Conservation (phyloP, 805 yeast species). For the Starmerella cellae region DNA sequence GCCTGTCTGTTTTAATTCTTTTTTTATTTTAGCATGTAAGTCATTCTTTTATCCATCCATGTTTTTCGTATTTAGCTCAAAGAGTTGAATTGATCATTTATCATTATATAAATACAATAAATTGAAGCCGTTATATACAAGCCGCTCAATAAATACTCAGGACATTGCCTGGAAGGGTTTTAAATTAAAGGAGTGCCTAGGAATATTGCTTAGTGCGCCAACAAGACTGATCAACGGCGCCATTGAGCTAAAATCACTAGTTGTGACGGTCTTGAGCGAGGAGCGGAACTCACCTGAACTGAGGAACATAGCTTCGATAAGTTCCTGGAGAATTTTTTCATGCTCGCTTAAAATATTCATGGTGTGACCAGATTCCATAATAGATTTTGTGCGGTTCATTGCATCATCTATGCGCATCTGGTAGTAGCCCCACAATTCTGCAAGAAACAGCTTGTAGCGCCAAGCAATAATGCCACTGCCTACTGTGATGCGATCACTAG, state of each 20-base stretch:
- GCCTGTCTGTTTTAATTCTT: too few relatives aligned
- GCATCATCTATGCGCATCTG: constrained; percentile 9
- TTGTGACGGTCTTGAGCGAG: neutral
- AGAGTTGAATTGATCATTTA: too few relatives aligned
- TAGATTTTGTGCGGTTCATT: neutral
- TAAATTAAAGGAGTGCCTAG: neutral
- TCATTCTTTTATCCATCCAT: too few relatives aligned
- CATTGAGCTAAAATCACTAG: neutral
- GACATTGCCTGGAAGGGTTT: neutral
- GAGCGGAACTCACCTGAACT: neutral
- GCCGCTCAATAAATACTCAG: too few relatives aligned
- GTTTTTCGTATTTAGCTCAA: too few relatives aligned
- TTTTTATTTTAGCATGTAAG: too few relatives aligned
- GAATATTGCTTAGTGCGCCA: neutral
- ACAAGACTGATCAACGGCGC: neutral
- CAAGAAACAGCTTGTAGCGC: constrained; percentile 9
- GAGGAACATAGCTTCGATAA: neutral
- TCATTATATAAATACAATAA: too few relatives aligned
- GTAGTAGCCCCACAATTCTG: constrained; percentile 12
- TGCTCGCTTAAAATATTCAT: neutral
- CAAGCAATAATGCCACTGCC: constrained; percentile 1
- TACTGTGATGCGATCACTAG: constrained; percentile 2
- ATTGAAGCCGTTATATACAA: too few relatives aligned
- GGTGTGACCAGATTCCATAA: neutral
- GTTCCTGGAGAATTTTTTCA: neutral